Base-by-base conservation (phyloP, 306 rosid genomes). In the Dalbergia cultrata region DNA sequence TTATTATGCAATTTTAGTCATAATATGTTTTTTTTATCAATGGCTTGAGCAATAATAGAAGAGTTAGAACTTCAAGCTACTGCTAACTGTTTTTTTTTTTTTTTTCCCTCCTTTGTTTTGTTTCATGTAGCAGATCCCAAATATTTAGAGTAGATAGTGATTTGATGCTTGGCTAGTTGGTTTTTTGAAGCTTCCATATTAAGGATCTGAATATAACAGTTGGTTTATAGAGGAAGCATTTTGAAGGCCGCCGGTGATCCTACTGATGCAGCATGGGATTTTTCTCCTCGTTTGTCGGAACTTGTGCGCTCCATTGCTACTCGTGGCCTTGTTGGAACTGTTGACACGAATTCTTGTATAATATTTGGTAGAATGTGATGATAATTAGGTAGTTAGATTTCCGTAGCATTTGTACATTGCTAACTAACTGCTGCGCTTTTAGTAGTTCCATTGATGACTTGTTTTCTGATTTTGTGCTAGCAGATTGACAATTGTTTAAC, bases 401-500 rank as follows among this genome's bases (percentile, higher is more conserved):
- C 47, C 80, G 85, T 82, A 86, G 93, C 87, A 85, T 78, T 53
- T 91, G 96, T 87, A 88, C 91, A 93, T 90, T 84, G 89, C 97
- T 85, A 88, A 90, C 91, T 85, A 35, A 35, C 75, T 83, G 81
- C 90, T 85, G 56, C 93, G 79, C 88, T 56, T 77, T 70, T 75
- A 78, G 82, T 75, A 78, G 82, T 85, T 83, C 81, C 67, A 43
- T 75, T 71, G 65, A 80, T 76, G 78, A 85, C 85, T 34, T 52
- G 68, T 64, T 77, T 73, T 81, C 82, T 79, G 68, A 67, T 82
- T 88, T 86, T 72, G 50, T 88, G 86, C 80, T 87, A 86, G 90
- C 89, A 88, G 93, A 89, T 87, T 89, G 26, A 22, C 88, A 87
- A 47, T 47, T 47, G 52, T 16, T 47, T 47, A 16, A 47, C 52